Evolutionary conservation across 305 asterid species (phyloP), one percentile per base, ranked within the genome.

Genomic region (Andrographis paniculata): DNA sequence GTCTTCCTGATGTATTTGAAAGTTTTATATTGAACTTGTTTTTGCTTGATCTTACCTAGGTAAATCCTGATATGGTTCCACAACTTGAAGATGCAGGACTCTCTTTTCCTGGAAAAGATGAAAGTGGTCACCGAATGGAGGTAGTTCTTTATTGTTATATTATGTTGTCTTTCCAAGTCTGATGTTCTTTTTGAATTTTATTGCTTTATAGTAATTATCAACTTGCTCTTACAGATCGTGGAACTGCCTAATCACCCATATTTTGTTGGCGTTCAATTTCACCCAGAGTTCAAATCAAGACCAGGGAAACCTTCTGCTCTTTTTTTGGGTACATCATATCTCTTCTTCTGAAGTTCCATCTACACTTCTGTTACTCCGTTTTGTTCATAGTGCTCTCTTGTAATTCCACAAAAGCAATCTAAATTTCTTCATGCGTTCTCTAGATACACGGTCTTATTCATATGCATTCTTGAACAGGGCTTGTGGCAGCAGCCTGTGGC

Each of bases 221-320:
- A 40, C 9, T 48, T 41, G 33, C 36, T 60, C 27, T 47, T 30
- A 42, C 45, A 87, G 97, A 79, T 92, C 45, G 56, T 87, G 66
- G 99, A 92, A 77, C 75, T 81, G 44, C 66, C 62, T 5, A 71
- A 48, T 59, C 96, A 91, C 63, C 96, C 94, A n/a, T 91, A 75
- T 58, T 91, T 80, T 52, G 84, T 87, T 53, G 96, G 99, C 16
- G 94, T 79, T 61, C 99, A 92, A 71, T 92, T 92, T 54, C 99
- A 92, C 64, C 99, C 96, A 21, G 99, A 92, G 74, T 87, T 64
- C 58, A 92, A 92, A 69, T 92, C 95, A 13, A 82, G 99, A 43
- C 96, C 94, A 22, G 99, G 95, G 58, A 79, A 77, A 44, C 96
- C 96, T 39, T 87, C 99, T 0, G 84, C 96, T 57, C 59, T 59